Evolutionary conservation across 768 basidiomycete genomes (phyloP).

Genomic region (Leccinum rimulosum): DNA sequence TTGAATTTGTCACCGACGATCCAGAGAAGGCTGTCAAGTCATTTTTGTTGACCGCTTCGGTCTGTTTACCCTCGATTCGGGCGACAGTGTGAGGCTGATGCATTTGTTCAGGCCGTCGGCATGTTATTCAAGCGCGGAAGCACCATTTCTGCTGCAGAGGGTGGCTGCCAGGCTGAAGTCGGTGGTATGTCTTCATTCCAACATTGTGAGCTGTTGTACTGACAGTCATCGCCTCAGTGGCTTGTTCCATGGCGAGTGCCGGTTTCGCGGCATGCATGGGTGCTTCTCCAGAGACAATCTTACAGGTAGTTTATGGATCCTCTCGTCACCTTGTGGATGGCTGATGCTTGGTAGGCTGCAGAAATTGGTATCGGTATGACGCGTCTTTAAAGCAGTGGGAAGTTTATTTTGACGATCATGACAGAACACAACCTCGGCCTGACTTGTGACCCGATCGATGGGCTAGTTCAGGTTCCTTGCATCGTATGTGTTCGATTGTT

Average conservation of each 20-base stretch:
- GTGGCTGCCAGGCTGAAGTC: conserved; percentile 93
- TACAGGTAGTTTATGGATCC: conserved; percentile 49
- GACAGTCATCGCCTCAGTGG: conserved; percentile 48
- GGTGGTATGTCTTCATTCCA: conserved; percentile 52
- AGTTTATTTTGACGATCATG: conserved; percentile 3
- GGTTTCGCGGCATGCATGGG: conserved; percentile 96
- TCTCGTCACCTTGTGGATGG: background rate
- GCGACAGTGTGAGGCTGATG: conserved; percentile 4
- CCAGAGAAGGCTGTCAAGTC: conserved; percentile 85
- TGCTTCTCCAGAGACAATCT: conserved; percentile 77
- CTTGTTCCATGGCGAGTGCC: conserved; percentile 93
- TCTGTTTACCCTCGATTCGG: conserved; percentile 34
- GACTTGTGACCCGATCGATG: conserved; percentile 94
- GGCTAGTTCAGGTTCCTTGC: conserved; percentile 92
- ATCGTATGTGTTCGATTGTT: conserved; percentile 51
- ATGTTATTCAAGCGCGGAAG: conserved; percentile 98
- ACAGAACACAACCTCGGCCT: conserved; percentile 82
- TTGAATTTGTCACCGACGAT: conserved; percentile 91
- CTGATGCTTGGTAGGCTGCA: conserved; percentile 51
- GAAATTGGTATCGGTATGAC: conserved; percentile 84
- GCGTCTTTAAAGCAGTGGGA: background rate
- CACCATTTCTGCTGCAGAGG: conserved; percentile 94
- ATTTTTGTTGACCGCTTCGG: conserved; percentile 86
- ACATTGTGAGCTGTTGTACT: background rate
- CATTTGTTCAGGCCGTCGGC: conserved; percentile 63